Evolutionary conservation across 2,329 filamentous ascomycete species (phyloP).

Genomic region (Colletotrichum lupini): DNA sequence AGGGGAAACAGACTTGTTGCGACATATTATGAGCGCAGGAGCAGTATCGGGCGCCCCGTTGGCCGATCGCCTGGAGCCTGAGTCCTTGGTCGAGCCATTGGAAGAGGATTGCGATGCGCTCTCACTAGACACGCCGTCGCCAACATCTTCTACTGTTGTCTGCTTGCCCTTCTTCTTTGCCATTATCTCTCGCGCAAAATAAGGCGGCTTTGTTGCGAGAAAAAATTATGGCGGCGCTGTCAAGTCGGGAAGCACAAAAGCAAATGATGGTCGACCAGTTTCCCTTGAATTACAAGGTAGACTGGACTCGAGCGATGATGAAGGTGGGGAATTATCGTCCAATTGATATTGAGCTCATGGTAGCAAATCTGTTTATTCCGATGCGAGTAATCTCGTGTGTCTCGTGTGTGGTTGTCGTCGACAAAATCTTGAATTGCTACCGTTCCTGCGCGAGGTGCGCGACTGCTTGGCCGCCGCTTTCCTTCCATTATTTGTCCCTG

Average conservation of each 20-base stretch:
- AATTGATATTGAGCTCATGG: slow-evolving; percentile 33
- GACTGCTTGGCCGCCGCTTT: not conserved
- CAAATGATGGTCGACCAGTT: slow-evolving; percentile 10
- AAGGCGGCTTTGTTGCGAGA: too few relatives aligned
- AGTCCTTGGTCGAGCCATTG: slow-evolving; percentile 6
- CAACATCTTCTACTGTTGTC: slow-evolving; percentile 42
- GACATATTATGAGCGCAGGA: slow-evolving; percentile 69
- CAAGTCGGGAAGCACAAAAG: not conserved
- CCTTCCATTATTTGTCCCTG: not conserved
- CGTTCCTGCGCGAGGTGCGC: not conserved
- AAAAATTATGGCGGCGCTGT: not conserved
- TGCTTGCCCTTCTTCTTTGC: slow-evolving; percentile 60
- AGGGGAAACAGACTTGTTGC: slow-evolving; percentile 71
- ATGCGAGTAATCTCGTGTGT: not conserved
- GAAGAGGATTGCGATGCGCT: slow-evolving; percentile 26
- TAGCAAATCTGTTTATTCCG: slow-evolving; percentile 20
- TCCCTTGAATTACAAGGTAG: not conserved
- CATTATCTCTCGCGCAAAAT: slow-evolving; percentile 45
- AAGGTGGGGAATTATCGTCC: slow-evolving; percentile 23
- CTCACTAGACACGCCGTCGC: slow-evolving; percentile 35
- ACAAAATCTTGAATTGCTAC: not conserved
- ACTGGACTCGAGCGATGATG: slow-evolving; percentile 15
- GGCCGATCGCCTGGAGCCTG: slow-evolving; percentile 38
- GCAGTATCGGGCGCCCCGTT: slow-evolving; percentile 48
- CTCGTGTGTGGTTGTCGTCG: not conserved